Percentiles rank a stretch among this genome's conserved stretches.
These are phyloP conservation scores for Echeveria elegans DNA, from an alignment of 164 flowering plant species.

Conservation along the genomic window DNA sequence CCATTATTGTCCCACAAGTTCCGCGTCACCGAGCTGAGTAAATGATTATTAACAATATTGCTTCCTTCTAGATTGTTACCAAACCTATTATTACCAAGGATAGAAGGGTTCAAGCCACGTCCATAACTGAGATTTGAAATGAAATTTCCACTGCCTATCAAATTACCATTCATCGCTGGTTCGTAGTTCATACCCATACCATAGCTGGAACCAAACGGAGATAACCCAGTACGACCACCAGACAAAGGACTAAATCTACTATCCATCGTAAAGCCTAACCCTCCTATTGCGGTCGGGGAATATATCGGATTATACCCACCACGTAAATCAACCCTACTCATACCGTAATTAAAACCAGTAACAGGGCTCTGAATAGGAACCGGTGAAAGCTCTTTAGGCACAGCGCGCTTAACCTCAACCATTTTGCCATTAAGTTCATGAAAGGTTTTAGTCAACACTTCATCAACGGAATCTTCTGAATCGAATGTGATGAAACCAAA, in stretches of 20 bases:
- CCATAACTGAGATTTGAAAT: constrained; percentile 30
- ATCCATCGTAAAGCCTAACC: constrained; percentile 36
- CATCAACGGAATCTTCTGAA: constrained; percentile 44
- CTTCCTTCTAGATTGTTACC: constrained; percentile 44
- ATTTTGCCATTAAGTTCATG: constrained; percentile 52
- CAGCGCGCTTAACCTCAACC: constrained; percentile 54
- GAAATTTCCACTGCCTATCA: constrained; percentile 27
- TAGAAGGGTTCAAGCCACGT: constrained; percentile 38
- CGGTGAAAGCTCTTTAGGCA: constrained; percentile 51
- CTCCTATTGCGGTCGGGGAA: constrained; percentile 21
- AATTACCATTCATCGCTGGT: constrained; percentile 24
- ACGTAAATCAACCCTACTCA: constrained; percentile 37
- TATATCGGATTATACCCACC: constrained; percentile 36
- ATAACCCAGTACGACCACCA: constrained; percentile 35
- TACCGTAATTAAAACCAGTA: constrained; percentile 39
- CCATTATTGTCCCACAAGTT: constrained; percentile 76
- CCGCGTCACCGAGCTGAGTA: constrained; percentile 47
- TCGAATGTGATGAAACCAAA: constrained; percentile 50
- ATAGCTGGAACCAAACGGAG: constrained; percentile 39
- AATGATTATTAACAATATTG: constrained; percentile 48
- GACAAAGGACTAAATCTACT: constrained; percentile 37
- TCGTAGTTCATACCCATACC: constrained; percentile 41
- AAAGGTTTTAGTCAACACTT: constrained; percentile 33
- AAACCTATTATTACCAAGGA: constrained; percentile 35
- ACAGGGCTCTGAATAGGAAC: constrained; percentile 39